phyloP scores from a whole-genome alignment of 2,329 filamentous ascomycete species.

The Pseudodiploospora longispora region DNA sequence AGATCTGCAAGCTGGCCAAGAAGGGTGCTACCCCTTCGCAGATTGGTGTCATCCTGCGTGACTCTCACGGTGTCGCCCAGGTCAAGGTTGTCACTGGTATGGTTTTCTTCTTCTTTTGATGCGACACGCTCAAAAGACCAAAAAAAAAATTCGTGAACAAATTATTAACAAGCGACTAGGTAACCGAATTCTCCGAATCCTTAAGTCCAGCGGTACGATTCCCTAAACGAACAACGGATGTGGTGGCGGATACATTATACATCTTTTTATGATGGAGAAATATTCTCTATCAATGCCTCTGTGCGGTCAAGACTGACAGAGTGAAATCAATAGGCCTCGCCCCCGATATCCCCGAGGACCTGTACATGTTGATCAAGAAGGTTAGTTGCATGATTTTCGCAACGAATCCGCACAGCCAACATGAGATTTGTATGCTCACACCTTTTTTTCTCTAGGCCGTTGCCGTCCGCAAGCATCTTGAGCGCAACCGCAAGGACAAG shows the following conservation, averaged over 20 bases:
- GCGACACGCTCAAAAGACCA: not conserved
- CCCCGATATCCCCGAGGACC: slow-evolving; percentile 97
- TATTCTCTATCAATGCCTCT: slow-evolving; percentile 56
- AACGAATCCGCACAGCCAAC: not conserved
- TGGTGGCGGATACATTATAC: slow-evolving; percentile 17
- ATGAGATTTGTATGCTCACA: slow-evolving; percentile 8
- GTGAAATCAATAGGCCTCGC: slow-evolving; percentile 87
- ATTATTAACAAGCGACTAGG: slow-evolving; percentile 49
- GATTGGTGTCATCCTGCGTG: slow-evolving; percentile 97
- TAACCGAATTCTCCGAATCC: slow-evolving; percentile 99
- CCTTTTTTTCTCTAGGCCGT: slow-evolving; percentile 57
- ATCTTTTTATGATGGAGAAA: slow-evolving; percentile 16
- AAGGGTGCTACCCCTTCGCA: slow-evolving; percentile 98
- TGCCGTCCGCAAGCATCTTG: slow-evolving; percentile 98
- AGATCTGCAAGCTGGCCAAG: slow-evolving; percentile 98
- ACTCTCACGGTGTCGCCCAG: slow-evolving; percentile 96
- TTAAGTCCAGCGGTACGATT: slow-evolving; percentile 91
- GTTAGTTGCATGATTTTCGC: slow-evolving; percentile 35
- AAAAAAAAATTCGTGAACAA: not conserved
- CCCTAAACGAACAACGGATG: slow-evolving; percentile 22
- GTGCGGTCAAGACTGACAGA: slow-evolving; percentile 90
- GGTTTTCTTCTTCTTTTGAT: slow-evolving; percentile 22
- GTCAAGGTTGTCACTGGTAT: slow-evolving; percentile 95
- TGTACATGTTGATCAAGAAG: slow-evolving; percentile 99
- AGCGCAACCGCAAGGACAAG: slow-evolving; percentile 99